Evolutionary conservation across 2,329 filamentous ascomycete species (phyloP).

Genomic region (Claviceps sp.): DNA sequence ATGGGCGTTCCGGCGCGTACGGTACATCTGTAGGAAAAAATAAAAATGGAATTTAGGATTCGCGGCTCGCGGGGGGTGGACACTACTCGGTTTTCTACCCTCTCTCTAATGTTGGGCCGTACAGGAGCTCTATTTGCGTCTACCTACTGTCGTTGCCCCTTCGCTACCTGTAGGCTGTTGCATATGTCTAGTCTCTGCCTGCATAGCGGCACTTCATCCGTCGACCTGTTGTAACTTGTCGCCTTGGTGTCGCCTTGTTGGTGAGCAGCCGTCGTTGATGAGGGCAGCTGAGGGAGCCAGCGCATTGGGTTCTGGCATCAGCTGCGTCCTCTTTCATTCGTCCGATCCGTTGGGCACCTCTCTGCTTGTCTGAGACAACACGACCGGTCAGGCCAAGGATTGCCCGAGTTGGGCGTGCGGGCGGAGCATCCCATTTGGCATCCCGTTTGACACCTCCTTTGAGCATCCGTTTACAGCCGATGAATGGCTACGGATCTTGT

Average conservation of each 20-base stretch:
- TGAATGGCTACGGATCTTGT: no score
- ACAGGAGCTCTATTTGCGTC: no score
- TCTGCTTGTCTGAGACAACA: slow-evolving; percentile 2
- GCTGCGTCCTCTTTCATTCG: background rate
- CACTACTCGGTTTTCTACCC: no score
- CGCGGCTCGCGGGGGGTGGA: no score
- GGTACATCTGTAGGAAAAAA: no score
- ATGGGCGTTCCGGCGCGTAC: no score
- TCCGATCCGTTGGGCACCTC: background rate
- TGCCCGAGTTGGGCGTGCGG: background rate
- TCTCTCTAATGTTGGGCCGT: no score
- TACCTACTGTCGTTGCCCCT: no score
- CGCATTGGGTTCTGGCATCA: background rate
- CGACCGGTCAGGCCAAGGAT: slow-evolving; percentile 5
- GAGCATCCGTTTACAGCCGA: no score
- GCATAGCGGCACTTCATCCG: background rate
- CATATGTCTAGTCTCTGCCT: background rate
- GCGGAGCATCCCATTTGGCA: slow-evolving; percentile 2
- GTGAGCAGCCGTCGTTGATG: background rate
- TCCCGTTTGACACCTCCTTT: no score
- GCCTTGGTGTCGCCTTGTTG: background rate
- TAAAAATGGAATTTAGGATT: no score
- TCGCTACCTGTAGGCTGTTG: background rate
- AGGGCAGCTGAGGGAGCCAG: background rate
- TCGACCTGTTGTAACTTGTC: background rate